Conservation (phyloP, 2,329 filamentous ascomycete genomes). For the Pseudogymnoascus sp. region DNA sequence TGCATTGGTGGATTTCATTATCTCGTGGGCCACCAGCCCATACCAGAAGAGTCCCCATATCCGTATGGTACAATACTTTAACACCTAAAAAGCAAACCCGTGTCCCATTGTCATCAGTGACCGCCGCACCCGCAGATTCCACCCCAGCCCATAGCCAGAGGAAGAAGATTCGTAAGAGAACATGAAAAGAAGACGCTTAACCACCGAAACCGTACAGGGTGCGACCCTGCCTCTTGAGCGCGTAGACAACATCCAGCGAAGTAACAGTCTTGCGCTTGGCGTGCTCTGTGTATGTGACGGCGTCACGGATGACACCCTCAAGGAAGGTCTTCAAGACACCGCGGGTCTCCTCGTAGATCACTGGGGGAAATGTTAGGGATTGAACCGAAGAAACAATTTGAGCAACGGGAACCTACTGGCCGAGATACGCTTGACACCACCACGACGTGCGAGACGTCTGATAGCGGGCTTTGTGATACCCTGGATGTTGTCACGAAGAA, state of each 20-base stretch:
- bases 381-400: conserved; percentile 4
- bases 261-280: conserved; percentile 70
- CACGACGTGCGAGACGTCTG: conserved; percentile 96
- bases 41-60: conserved; percentile 20
- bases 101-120: conserved; percentile 17
- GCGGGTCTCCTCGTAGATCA: conserved; percentile 80
- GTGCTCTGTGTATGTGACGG: conserved; percentile 76
- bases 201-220: conserved; percentile 64
- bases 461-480: conserved; percentile 98
- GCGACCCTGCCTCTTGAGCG: conserved; percentile 55
- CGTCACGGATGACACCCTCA: conserved; percentile 71
- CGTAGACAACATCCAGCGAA: conserved; percentile 56
- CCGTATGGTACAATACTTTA: conserved; percentile 25
- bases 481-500: conserved; percentile 99
- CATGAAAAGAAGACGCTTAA: conserved; percentile 32
- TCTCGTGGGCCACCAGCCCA: conserved; percentile 17
- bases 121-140: conserved; percentile 10
- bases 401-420: conserved; percentile 52
- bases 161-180: conserved; percentile 24
- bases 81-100: conserved; percentile 24
- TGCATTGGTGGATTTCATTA: conserved; percentile 16
- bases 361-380: conserved; percentile 28
- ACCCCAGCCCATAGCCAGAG: conserved; percentile 12
- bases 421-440: conserved; percentile 99
- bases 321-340: conserved; percentile 80